These are phyloP conservation scores for Lentinula detonsa DNA, from an alignment of 768 basidiomycete species.

Conservation along the genomic window DNA sequence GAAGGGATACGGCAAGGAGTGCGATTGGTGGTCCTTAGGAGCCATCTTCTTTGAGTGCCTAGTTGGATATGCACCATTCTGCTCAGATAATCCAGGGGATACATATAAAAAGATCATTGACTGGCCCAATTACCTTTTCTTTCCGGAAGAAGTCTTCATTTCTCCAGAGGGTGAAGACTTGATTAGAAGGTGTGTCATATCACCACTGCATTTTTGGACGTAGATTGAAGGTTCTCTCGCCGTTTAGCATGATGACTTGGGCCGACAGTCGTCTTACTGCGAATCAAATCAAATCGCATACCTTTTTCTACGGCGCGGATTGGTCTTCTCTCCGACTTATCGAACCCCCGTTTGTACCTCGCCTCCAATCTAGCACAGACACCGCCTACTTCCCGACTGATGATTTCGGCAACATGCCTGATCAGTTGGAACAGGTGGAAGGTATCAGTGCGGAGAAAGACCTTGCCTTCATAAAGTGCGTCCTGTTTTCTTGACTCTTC, in stretches of 20 bases:
- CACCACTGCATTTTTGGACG: neutral
- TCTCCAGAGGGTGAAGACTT: conserved; percentile 90
- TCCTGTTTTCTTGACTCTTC: conserved; percentile 4
- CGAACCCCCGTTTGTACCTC: conserved; percentile 94
- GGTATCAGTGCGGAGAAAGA: conserved; percentile 62
- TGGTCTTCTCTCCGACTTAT: conserved; percentile 91
- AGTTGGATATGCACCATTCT: conserved; percentile 97
- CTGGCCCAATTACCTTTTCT: conserved; percentile 86
- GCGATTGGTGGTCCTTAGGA: conserved; percentile 99
- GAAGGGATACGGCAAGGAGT: conserved; percentile 97
- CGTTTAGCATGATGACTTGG: conserved; percentile 76
- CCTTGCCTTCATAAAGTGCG: conserved; percentile 61
- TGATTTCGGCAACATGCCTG: conserved; percentile 69
- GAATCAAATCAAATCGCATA: conserved; percentile 86
- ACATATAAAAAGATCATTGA: conserved; percentile 99
- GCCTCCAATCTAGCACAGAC: conserved; percentile 85
- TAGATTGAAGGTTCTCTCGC: conserved; percentile 8
- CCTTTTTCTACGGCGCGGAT: conserved; percentile 94
- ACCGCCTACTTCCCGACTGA: conserved; percentile 97
- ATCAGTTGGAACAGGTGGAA: conserved; percentile 54
- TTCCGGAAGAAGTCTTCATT: conserved; percentile 94
- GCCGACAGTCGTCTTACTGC: conserved; percentile 68
- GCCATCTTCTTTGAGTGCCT: conserved; percentile 99
- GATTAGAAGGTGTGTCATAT: conserved; percentile 63
- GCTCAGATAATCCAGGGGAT: conserved; percentile 93